Conservation (phyloP, 164 flowering plant genomes). For the Pachysandra terminalis region DNA sequence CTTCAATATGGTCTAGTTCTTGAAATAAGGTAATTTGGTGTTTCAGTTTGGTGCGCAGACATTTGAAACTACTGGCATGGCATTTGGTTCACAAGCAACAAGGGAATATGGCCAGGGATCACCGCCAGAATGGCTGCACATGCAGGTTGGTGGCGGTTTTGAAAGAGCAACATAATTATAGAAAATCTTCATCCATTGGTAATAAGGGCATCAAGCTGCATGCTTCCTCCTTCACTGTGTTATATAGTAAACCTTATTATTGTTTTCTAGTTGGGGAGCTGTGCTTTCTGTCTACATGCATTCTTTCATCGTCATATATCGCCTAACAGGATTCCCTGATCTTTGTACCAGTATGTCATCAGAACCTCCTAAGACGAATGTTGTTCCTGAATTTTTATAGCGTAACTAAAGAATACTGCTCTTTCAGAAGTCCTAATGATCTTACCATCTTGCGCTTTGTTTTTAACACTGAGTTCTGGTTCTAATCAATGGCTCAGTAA, state of each 20-base stretch:
- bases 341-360: slow-evolving; percentile 20
- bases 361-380: slow-evolving; percentile 6
- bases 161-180: slow-evolving; percentile 48
- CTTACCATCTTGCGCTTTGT: background rate
- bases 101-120: slow-evolving; percentile 63
- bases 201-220: slow-evolving; percentile 14
- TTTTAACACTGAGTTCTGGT: background rate
- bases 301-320: slow-evolving; percentile 18
- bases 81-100: slow-evolving; percentile 55
- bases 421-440: background rate
- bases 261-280: slow-evolving; percentile 16
- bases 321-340: slow-evolving; percentile 20
- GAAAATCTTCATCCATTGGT: too few species aligned
- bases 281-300: slow-evolving; percentile 12
- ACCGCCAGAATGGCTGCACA: slow-evolving; percentile 75
- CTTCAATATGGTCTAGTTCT: background rate
- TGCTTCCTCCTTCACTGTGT: slow-evolving; percentile 8
- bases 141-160: slow-evolving; percentile 78
- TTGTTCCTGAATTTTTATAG: slow-evolving; percentile 10
- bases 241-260: slow-evolving; percentile 1
- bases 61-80: slow-evolving; percentile 56
- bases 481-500: background rate
- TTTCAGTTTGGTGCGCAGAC: slow-evolving; percentile 49
- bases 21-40: slow-evolving; percentile 9
- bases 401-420: slow-evolving; percentile 1